Evolutionary conservation across 1,284 basidiomycete genomes (phyloP).

Genomic region (Ceratobasidium sp.): DNA sequence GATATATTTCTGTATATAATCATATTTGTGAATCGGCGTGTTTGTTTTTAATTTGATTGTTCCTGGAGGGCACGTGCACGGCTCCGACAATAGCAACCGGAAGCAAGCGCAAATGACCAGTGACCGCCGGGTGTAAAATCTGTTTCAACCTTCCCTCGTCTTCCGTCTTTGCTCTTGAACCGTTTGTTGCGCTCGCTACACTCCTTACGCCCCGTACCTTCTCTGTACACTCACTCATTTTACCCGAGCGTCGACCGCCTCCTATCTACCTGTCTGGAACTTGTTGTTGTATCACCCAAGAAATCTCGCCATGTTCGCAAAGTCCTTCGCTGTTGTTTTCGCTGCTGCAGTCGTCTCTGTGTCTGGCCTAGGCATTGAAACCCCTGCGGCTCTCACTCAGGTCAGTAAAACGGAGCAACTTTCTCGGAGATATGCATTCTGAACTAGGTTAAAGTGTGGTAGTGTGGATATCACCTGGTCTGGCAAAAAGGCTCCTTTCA

Average conservation of each 20-base stretch:
- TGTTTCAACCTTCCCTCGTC: background rate
- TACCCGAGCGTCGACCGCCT: conserved; percentile 24
- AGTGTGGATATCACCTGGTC: conserved; percentile 26
- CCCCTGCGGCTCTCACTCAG: conserved; percentile 33
- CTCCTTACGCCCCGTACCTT: conserved; percentile 16
- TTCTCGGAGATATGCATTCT: background rate
- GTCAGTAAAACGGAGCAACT: conserved; percentile 1
- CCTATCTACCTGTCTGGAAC: conserved; percentile 2
- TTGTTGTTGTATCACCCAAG: conserved; percentile 26
- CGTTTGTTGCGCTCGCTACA: conserved; percentile 1
- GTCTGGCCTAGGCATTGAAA: conserved; percentile 21
- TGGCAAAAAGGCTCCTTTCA: conserved; percentile 35
- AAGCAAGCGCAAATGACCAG: background rate
- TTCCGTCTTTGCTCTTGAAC: conserved; percentile 11
- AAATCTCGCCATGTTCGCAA: conserved; percentile 24
- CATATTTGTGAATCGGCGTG: background rate
- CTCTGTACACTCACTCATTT: conserved; percentile 26
- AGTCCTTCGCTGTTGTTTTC: conserved; percentile 25
- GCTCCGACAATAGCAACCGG: conserved; percentile 25
- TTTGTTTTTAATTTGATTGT: background rate
- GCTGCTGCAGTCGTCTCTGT: conserved; percentile 24
- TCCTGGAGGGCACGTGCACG: background rate
- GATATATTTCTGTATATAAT: background rate
- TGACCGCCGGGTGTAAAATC: conserved; percentile 4
- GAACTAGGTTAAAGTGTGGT: conserved; percentile 10